Evolutionary conservation across 2,329 filamentous ascomycete genomes (phyloP).

Genomic region (Trichocomaceae sp.): DNA sequence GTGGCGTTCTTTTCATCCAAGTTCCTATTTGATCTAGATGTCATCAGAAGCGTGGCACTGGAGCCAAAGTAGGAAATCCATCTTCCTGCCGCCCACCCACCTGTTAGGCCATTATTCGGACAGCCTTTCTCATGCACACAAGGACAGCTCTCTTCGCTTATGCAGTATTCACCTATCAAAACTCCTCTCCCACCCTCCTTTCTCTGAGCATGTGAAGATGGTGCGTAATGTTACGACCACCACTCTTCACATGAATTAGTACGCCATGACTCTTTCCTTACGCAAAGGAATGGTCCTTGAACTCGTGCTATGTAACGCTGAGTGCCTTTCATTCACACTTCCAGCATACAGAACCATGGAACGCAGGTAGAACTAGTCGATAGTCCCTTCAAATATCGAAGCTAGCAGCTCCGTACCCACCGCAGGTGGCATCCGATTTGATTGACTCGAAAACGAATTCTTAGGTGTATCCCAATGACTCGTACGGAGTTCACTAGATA

Average conservation of each 20-base stretch:
- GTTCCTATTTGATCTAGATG: not conserved
- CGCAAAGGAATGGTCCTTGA: not conserved
- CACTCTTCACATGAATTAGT: not conserved
- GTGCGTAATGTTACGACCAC: not conserved
- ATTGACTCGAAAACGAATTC: conserved; percentile 68
- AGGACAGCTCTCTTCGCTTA: not conserved
- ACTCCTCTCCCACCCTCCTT: not conserved
- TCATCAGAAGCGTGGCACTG: not conserved
- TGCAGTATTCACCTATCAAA: not conserved
- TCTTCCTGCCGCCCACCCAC: not conserved
- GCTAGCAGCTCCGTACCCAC: conserved; percentile 42
- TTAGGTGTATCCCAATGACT: conserved; percentile 68
- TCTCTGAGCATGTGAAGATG: not conserved
- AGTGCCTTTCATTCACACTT: not conserved
- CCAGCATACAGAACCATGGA: conserved; percentile 2
- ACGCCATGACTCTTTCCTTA: not conserved
- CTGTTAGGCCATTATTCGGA: not conserved
- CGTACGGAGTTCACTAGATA: conserved; percentile 31
- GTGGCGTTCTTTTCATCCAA: not conserved
- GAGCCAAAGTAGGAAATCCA: not conserved
- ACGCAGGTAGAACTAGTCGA: not conserved
- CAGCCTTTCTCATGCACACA: not conserved
- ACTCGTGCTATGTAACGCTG: conserved; percentile 25
- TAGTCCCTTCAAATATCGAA: not conserved
- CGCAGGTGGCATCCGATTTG: conserved; percentile 83